phyloP scores from a whole-genome alignment of 306 rosid species.

The Albizia julibrissin region DNA sequence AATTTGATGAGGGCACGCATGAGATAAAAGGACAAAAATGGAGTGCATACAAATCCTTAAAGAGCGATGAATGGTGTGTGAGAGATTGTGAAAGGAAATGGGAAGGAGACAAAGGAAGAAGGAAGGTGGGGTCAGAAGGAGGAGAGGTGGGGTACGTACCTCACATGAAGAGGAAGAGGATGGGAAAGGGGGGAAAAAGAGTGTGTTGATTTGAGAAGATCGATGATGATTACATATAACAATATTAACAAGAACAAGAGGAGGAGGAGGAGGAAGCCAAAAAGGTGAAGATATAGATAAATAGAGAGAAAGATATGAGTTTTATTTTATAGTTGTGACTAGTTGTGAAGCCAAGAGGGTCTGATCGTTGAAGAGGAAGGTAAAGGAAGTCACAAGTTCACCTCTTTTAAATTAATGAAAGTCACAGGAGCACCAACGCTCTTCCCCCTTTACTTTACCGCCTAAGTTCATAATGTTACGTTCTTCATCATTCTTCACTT shows the following conservation, averaged over 20 bases:
- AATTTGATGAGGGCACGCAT: not conserved
- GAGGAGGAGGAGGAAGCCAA: not conserved
- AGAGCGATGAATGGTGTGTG: not conserved
- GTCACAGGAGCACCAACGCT: conserved; percentile 79
- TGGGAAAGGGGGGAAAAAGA: too few relatives aligned
- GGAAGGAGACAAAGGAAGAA: not conserved
- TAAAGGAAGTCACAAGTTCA: conserved; percentile 57
- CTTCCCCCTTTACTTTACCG: conserved; percentile 47
- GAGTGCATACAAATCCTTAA: not conserved
- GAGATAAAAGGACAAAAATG: not conserved
- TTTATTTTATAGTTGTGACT: not conserved
- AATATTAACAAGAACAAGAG: not conserved
- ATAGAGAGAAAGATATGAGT: not conserved
- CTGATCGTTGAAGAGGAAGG: conserved; percentile 40
- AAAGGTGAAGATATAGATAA: not conserved
- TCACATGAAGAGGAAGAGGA: not conserved
- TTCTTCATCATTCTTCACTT: not conserved
- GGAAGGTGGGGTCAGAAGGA: not conserved
- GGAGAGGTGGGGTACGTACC: not conserved
- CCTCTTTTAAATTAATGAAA: conserved; percentile 66
- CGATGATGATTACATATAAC: not conserved
- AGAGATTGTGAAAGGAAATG: not conserved
- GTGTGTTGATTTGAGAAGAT: not conserved
- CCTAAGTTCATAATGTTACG: conserved; percentile 44
- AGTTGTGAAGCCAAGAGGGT: conserved; percentile 22